These are phyloP conservation scores for Ordospora colligata DNA, from an alignment of 371 early-diverging fungal species.

Conservation along the genomic window DNA sequence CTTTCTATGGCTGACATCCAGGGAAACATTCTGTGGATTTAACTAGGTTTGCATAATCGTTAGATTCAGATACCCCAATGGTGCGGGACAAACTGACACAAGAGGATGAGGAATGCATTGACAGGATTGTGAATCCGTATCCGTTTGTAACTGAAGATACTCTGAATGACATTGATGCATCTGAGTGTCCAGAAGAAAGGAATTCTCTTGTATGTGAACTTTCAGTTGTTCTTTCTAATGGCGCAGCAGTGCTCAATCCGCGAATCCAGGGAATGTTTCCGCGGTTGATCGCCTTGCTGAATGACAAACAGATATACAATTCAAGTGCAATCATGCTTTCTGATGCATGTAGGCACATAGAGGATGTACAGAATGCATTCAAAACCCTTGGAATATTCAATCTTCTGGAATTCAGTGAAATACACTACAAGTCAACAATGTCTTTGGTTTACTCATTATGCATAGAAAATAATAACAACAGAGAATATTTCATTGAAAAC, in stretches of 20 bases:
- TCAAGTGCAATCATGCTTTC: neutral
- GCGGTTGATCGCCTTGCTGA: neutral
- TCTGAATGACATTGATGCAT: constrained; percentile 1
- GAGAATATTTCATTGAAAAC: neutral
- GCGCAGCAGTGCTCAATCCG: neutral
- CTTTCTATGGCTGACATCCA: constrained; percentile 20
- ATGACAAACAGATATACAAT: constrained; percentile 4
- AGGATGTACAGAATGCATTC: constrained; percentile 13
- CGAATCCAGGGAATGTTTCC: constrained; percentile 17
- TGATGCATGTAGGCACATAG: constrained; percentile 14
- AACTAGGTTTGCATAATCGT: neutral
- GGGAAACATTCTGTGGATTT: neutral
- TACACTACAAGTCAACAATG: constrained; percentile 1
- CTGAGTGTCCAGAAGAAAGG: neutral
- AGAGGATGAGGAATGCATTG: constrained; percentile 2
- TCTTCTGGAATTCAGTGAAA: neutral
- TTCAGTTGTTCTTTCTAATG: constrained; percentile 2
- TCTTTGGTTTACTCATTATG: constrained; percentile 18
- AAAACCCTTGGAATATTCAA: constrained; percentile 13
- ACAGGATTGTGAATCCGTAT: constrained; percentile 30
- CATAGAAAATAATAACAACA: constrained; percentile 8
- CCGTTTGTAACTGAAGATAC: constrained; percentile 8
- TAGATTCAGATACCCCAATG: neutral
- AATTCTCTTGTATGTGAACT: constrained; percentile 1
- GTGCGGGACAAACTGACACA: neutral